phyloP scores from a whole-genome alignment of 495 filamentous ascomycete genomes.

The Penicillium malachiteum region DNA sequence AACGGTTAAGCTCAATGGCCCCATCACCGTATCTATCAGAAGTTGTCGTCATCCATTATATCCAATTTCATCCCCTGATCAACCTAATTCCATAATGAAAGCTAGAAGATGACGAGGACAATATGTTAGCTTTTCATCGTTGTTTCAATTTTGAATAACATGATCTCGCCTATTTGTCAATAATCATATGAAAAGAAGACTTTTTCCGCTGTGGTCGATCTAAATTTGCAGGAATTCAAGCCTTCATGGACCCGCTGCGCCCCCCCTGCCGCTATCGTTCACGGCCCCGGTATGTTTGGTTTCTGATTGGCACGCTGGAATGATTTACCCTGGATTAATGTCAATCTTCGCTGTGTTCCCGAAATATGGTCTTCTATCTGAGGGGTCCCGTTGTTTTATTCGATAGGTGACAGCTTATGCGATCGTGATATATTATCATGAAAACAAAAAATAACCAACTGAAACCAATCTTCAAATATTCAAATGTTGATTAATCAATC shows the following conservation, averaged over 20 bases:
- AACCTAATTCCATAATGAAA: not conserved
- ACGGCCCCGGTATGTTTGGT: conserved; percentile 19
- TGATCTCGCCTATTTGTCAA: not conserved
- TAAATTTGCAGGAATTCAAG: conserved; percentile 29
- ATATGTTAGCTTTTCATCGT: no score
- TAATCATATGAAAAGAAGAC: not conserved
- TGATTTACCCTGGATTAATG: conserved; percentile 21
- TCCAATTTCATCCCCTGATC: conserved; percentile 18
- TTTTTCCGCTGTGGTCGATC: conserved; percentile 16
- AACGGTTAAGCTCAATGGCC: conserved; percentile 6
- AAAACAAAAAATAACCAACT: conserved; percentile 1
- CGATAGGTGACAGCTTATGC: not conserved
- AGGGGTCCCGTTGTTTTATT: not conserved
- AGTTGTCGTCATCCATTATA: conserved; percentile 18
- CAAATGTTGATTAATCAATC: conserved; percentile 6
- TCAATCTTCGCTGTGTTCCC: conserved; percentile 10
- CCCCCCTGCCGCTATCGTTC: conserved; percentile 28
- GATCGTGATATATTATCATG: not conserved
- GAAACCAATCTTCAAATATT: conserved; percentile 9
- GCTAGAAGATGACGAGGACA: no score
- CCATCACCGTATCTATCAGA: conserved; percentile 12
- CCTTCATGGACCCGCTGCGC: conserved; percentile 23
- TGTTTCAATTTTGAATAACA: not conserved
- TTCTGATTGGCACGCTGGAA: conserved; percentile 29
- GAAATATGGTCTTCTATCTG: conserved; percentile 9